These are phyloP conservation scores for Phytophthora ohioensis DNA, from an alignment of 352 stramenopile genomes.

Conservation along the genomic window DNA sequence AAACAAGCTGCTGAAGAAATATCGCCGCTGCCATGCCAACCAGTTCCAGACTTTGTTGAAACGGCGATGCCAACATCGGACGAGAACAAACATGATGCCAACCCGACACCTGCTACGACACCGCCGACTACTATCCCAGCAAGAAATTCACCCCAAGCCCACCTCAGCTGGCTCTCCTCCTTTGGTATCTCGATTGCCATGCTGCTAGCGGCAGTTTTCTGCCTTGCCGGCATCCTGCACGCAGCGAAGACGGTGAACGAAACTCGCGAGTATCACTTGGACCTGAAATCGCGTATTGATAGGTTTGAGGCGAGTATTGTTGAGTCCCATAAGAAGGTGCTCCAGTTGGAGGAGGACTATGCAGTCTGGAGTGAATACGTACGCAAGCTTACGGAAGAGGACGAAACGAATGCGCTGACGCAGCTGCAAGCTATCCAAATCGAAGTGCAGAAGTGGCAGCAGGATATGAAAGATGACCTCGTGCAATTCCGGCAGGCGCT, in stretches of 20 bases:
- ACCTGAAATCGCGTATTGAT: conserved; percentile 61
- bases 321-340: conserved; percentile 71
- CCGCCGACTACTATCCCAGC: background rate
- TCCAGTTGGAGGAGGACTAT: conserved; percentile 77
- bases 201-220: conserved; percentile 58
- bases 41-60: conserved; percentile 7
- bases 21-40: background rate
- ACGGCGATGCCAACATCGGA: background rate
- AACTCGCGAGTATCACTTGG: conserved; percentile 70
- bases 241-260: conserved; percentile 61
- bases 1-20: conserved; percentile 1
- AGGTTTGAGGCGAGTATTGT: conserved; percentile 71
- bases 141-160: conserved; percentile 9
- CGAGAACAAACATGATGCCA: conserved; percentile 1
- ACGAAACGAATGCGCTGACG: conserved; percentile 65
- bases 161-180: conserved; percentile 30
- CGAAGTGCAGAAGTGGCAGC: conserved; percentile 78
- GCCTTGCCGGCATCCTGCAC: conserved; percentile 57
- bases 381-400: conserved; percentile 69
- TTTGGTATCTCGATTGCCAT: conserved; percentile 50
- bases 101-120: conserved; percentile 2
- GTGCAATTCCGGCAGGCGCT: conserved; percentile 69
- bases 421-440: conserved; percentile 72
- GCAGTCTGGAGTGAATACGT: conserved; percentile 80
- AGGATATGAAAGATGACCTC: conserved; percentile 77